phyloP scores from a whole-genome alignment of 495 filamentous ascomycete species.

The Staphylotrichum longicolle region DNA sequence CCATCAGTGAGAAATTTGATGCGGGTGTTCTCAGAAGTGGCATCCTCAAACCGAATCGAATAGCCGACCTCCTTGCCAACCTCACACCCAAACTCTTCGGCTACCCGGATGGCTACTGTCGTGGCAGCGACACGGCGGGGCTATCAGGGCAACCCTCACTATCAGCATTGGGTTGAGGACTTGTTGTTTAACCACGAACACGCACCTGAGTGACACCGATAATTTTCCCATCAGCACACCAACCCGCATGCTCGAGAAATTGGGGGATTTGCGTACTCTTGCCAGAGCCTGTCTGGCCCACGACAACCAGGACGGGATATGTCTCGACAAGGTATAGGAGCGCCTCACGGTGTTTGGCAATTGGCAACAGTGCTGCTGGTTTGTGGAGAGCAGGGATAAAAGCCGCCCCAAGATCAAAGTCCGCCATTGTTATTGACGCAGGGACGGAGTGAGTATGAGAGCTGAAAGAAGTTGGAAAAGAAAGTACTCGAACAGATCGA shows the following conservation, averaged over 20 bases:
- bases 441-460: no score
- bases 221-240: slow-evolving; percentile 75
- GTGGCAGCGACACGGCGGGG: slow-evolving; percentile 91
- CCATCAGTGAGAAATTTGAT: slow-evolving; percentile 99
- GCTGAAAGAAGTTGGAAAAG: no score
- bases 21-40: slow-evolving; percentile 79
- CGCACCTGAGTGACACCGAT: slow-evolving; percentile 90
- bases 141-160: slow-evolving; percentile 40
- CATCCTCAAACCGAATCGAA: slow-evolving; percentile 93
- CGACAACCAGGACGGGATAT: slow-evolving; percentile 76
- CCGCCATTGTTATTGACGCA: slow-evolving; percentile 40
- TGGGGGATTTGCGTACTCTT: slow-evolving; percentile 91
- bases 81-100: slow-evolving; percentile 88
- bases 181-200: slow-evolving; percentile 12
- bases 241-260: slow-evolving; percentile 83
- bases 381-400: slow-evolving; percentile 80
- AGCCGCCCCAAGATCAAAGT: slow-evolving; percentile 57
- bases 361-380: slow-evolving; percentile 71
- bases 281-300: slow-evolving; percentile 87
- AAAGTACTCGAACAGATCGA: no score
- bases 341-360: slow-evolving; percentile 68
- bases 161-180: no score
- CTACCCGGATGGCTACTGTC: slow-evolving; percentile 85
- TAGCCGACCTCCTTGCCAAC: slow-evolving; percentile 95
- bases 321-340: slow-evolving; percentile 77